Base-by-base conservation (phyloP, 371 early-diverging fungal species). In the Ordospora colligata region DNA sequence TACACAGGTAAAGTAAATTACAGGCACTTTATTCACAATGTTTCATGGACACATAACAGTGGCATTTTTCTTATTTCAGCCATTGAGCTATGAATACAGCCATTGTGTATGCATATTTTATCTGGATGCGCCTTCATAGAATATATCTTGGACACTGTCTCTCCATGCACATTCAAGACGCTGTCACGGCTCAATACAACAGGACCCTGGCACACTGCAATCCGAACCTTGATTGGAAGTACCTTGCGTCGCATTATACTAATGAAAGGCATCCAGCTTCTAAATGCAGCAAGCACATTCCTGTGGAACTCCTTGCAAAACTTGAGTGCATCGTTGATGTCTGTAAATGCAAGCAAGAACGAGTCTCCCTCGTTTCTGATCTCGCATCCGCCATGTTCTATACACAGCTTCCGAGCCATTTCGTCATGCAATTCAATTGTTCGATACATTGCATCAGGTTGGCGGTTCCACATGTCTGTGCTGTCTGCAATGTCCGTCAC, bases 331-430 rank as follows among this genome's bases (percentile, higher is more conserved):
- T 64, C 42, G 21, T 42, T 22, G 43, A 23, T 43, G 42, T 45
- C 53, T 8, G 37, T 32, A 47, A 74, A 74, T 14, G 46, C 43
- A 12, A 68, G 3, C 2, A 74, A 49, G 50, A 74, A 74, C 11
- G 75, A 52, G 62, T 74, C 75, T 44, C 75, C 75, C 58, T 74
- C 75, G 42, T 74, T 74, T 21, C 62, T 53, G 17, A 58, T 21
- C 23, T 52, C 54, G 1, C 53, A 45, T 0, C 75, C 75, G 17
- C 49, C 49, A 74, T 49, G 25, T n/a, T 44, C 23, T 14, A 58
- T 46, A 44, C 67, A 46, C 45, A 74, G 47, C 2, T 54, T 37
- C 21, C 37, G 25, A 49, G 40, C 67, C n/a, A 67, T 45, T 11
- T 68, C 43, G 47, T 74, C 75, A 49, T 74, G 68, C 21, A 64